Percentiles rank a stretch among this genome's conserved stretches.
Conservation (phyloP, 441 rosid species). For the Arabidopsis hybrid region DNA sequence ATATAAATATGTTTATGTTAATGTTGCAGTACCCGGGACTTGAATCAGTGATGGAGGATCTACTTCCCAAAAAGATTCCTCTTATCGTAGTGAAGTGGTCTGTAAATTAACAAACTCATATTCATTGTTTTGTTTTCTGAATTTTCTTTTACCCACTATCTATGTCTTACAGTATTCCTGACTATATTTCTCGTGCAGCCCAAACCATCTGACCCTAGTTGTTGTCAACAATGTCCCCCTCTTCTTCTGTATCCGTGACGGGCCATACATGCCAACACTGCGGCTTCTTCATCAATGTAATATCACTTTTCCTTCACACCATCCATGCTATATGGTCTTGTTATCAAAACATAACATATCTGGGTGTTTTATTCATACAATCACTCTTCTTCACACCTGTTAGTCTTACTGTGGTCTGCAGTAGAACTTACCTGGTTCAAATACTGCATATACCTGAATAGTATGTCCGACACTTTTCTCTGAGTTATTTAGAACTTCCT, state of each 20-base stretch:
- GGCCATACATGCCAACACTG: constrained; percentile 98
- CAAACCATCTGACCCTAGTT: constrained; percentile 91
- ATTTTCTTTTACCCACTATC: neutral
- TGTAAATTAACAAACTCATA: constrained; percentile 36
- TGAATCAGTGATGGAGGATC: constrained; percentile 91
- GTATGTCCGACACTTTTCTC: neutral
- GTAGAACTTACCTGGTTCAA: constrained; percentile 19
- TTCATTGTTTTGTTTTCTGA: constrained; percentile 7
- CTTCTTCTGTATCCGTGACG: constrained; percentile 95
- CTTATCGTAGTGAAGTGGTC: constrained; percentile 91
- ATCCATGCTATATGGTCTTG: constrained; percentile 13
- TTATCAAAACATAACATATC: neutral
- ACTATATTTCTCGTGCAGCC: constrained; percentile 61
- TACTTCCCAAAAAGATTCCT: constrained; percentile 94
- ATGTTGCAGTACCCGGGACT: constrained; percentile 88
- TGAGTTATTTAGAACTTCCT: neutral
- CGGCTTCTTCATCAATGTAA: constrained; percentile 94
- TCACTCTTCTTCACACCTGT: constrained; percentile 2
- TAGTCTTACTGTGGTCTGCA: constrained; percentile 19
- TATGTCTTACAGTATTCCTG: neutral
- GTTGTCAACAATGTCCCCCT: constrained; percentile 89
- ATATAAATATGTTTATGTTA: constrained; percentile 11
- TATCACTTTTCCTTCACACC: constrained; percentile 30
- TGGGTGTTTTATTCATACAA: neutral
- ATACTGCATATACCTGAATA: constrained; percentile 8